Evolutionary conservation across 2,329 filamentous ascomycete species (phyloP).

Genomic region (Talaromyces sp.): DNA sequence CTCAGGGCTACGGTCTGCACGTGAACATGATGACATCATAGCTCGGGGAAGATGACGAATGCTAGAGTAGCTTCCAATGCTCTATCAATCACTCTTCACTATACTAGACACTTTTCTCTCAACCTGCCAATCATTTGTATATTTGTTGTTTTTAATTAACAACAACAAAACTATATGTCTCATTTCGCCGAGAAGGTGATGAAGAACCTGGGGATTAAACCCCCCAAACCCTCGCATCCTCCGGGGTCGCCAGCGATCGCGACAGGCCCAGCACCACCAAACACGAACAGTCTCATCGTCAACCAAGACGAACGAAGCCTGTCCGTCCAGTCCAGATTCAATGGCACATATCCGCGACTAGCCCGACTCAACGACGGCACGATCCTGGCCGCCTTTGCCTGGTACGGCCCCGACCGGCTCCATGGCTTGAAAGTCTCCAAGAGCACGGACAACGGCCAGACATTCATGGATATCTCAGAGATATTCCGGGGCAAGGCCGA

Average conservation of each 20-base stretch:
- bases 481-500: slow-evolving; percentile 42
- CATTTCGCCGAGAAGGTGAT: neutral
- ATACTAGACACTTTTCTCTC: neutral
- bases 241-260: neutral
- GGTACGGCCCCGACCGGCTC: slow-evolving; percentile 23
- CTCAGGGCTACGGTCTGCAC: neutral
- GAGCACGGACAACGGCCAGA: slow-evolving; percentile 41
- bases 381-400: slow-evolving; percentile 45
- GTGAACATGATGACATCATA: neutral
- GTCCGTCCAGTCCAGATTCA: slow-evolving; percentile 27
- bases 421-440: slow-evolving; percentile 42
- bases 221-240: neutral
- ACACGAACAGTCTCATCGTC: slow-evolving; percentile 20
- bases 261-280: neutral
- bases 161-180: neutral
- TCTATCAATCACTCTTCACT: neutral
- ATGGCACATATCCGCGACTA: slow-evolving; percentile 47
- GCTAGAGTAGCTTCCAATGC: neutral
- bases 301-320: slow-evolving; percentile 30
- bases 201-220: neutral
- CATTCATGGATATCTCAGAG: slow-evolving; percentile 40
- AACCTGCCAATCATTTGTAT: neutral
- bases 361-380: slow-evolving; percentile 42
- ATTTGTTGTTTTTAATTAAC: neutral
- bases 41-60: neutral